Base-by-base conservation (phyloP, 140 eudicot genomes). In the Cichorium intybus region DNA sequence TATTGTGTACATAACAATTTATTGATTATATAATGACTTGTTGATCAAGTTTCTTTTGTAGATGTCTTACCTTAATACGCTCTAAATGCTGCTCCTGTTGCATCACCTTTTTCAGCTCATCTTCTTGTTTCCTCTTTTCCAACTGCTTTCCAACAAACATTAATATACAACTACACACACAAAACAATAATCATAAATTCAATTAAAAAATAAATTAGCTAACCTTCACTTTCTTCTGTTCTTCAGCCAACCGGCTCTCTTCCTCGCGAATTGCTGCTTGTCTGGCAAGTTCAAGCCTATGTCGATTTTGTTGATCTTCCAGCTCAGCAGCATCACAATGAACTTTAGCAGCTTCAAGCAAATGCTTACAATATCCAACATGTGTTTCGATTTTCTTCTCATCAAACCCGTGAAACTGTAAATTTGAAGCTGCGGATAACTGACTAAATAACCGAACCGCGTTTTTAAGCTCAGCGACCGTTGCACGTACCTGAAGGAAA, bases 311-410 rank as follows among this genome's bases (percentile, higher is more conserved):
- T 72, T 79, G 79, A 57, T 93, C 95, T 69, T 93, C 97, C 20
- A 78, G 79, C 81, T 93, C 97, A 76, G 99, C 99, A 69, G 85
- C 93, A 70, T 93, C 94, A 67, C 86, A 75, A 46, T 93, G 95
- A 39, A 88, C 88, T 75, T 81, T 88, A 34, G 99, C 99, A 58
- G 88, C 95, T 43, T 84, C 95, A 6, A 88, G 87, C 79, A 93
- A 79, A 80, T 93, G 97, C 78, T 93, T 83, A 81, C 99, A 93
- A 54, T 93, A 93, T 49, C 81, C 85, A 64, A 93, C 97, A 80
- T 88, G 99, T 26, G 99, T 93, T 45, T 81, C 99, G 31, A 93
- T 93, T 78, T 93, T 93, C 84, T 88, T 93, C 80, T 93, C 97
- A 66, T 93, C 99, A 81, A 93, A 88, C 41, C 97, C 97, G 51